These are phyloP conservation scores for Leonotis leonurus DNA, from an alignment of 257 asterid genomes.

Conservation along the genomic window DNA sequence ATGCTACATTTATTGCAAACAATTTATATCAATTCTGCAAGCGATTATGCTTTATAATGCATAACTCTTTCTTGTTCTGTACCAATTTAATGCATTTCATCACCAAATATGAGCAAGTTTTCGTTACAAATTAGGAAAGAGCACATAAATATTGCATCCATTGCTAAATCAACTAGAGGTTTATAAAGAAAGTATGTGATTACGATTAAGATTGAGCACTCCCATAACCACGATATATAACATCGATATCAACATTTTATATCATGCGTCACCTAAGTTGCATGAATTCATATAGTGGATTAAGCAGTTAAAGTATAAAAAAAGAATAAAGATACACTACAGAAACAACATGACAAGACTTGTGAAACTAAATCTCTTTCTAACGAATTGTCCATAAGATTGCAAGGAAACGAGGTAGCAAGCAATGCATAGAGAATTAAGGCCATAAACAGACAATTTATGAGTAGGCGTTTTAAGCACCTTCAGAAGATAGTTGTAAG, in stretches of 20 bases:
- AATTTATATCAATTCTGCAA: not conserved
- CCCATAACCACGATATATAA: too few relatives aligned
- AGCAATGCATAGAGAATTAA: not conserved
- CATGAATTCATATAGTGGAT: too few relatives aligned
- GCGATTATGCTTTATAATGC: not conserved
- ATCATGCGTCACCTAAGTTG: too few relatives aligned
- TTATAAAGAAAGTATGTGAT: too few relatives aligned
- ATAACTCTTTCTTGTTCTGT: not conserved
- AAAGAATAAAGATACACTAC: not conserved
- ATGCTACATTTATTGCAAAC: conserved; percentile 29
- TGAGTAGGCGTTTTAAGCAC: conserved; percentile 20
- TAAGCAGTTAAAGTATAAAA: too few relatives aligned
- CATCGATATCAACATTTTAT: too few relatives aligned
- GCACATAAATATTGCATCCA: not conserved
- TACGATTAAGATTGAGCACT: too few relatives aligned
- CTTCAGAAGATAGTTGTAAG: conserved; percentile 33
- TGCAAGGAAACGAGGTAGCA: not conserved
- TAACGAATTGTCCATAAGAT: not conserved
- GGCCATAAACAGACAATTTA: not conserved
- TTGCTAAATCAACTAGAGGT: not conserved
- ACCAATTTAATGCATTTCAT: not conserved
- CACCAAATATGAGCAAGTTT: not conserved
- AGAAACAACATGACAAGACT: not conserved
- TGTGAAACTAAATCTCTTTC: not conserved
- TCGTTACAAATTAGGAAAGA: not conserved